phyloP scores from a whole-genome alignment of 2,329 filamentous ascomycete genomes.

The Fusarium caatingaense region DNA sequence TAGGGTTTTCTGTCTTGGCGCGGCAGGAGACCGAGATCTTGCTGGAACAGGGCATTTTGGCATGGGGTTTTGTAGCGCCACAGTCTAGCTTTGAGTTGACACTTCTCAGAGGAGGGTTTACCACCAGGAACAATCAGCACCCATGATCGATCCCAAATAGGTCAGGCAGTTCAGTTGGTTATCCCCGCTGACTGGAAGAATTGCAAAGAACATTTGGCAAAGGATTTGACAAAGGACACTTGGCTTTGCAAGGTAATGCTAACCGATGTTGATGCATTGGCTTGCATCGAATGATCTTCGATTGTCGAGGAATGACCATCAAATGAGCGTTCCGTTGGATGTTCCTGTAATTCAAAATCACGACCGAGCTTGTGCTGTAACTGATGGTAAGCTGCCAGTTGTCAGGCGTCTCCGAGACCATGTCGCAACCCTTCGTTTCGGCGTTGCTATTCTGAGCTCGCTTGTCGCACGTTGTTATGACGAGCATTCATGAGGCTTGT shows the following conservation, averaged over 20 bases:
- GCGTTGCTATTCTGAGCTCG: constrained; percentile 21
- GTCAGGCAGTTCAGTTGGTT: constrained; percentile 5
- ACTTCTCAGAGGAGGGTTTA: constrained; percentile 31
- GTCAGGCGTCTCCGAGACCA: neutral
- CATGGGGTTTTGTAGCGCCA: constrained; percentile 40
- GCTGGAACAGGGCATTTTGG: constrained; percentile 27
- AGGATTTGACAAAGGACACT: neutral
- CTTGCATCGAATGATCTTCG: neutral
- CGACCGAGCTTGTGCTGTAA: neutral
- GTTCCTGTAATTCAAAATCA: neutral
- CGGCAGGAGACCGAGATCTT: constrained; percentile 37
- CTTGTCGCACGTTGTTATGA: constrained; percentile 29
- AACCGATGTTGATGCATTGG: neutral
- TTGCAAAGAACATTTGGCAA: neutral
- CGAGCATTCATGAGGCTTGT: constrained; percentile 10
- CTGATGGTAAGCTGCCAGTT: neutral
- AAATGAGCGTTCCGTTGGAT: neutral
- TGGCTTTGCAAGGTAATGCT: neutral
- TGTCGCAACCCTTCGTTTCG: constrained; percentile 18
- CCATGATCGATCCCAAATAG: constrained; percentile 8
- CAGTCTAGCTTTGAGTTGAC: constrained; percentile 29
- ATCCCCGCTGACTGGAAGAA: neutral
- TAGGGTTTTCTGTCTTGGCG: constrained; percentile 24
- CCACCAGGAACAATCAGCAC: constrained; percentile 2
- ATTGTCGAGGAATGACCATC: neutral